Evolutionary conservation across 495 filamentous ascomycete genomes (phyloP), one percentile per base, ranked within the genome.

Genomic region (Cairneyella variabilis): DNA sequence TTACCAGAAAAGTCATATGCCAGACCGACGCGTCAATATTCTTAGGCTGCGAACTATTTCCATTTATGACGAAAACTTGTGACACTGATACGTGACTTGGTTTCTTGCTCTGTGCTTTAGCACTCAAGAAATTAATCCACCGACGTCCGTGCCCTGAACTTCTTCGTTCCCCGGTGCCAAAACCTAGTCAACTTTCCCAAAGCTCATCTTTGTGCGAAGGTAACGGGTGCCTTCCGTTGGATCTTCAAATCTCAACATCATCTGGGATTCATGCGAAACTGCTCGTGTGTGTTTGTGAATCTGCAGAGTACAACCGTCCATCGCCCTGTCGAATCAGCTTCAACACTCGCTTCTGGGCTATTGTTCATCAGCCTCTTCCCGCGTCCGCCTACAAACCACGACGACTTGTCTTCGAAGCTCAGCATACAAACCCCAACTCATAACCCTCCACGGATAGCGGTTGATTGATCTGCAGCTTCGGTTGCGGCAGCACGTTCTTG

Each of bases 401-500:
- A 17, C 37, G 2, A 40, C 28, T 40, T 37, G 21, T 16, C 44
- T 38, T 42, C 22, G 22, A 14, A 55, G 47, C 57, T 54, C 26
- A 28, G 14, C 36, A 54, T 20, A 40, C 44, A 18, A 4, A 36
- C 14, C n/a, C 27, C 25, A 34, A 23, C 50, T 46, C 38, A 45
- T 38, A 20, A 17, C 39, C 48, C 21, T 34, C 23, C 34, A 50
- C 38, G 17, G 9, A 47, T 26, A 51, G 23, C 27, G 5, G 39
- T 32, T 51, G 16, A 20, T 34, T n/a, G 48, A 47, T 53, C 41
- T 44, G 42, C 59, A 44, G 47, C 59, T 61, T 54, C 50, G 48
- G 51, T 58, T 51, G 50, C 54, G 51, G 22, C 50, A 53, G 54
- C 40, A 23, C 39, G 37, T 16, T 30, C 17, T 25, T 46, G 48